phyloP scores from a whole-genome alignment of 352 stramenopile genomes.

The Globisporangium uncinulatum region DNA sequence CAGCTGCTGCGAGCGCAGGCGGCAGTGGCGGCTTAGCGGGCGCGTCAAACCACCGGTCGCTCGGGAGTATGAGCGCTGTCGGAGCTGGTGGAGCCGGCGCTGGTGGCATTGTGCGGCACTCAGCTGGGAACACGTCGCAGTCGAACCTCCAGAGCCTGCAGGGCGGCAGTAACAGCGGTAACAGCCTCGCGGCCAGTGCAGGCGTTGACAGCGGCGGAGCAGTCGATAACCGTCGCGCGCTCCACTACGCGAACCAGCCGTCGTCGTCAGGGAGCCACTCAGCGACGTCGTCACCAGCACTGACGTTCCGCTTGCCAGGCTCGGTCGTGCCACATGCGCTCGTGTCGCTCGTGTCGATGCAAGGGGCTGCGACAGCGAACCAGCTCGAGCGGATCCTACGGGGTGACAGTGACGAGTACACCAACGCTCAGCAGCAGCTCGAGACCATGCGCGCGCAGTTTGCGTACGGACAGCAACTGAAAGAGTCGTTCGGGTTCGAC shows the following conservation, averaged over 20 bases:
- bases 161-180: constrained; percentile 7
- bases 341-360: constrained; percentile 69
- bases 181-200: constrained; percentile 1
- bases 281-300: constrained; percentile 29
- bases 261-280: constrained; percentile 10
- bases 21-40: constrained; percentile 1
- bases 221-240: constrained; percentile 9
- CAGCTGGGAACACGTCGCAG: constrained; percentile 10
- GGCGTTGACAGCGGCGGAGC: not conserved
- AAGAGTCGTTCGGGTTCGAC: constrained; percentile 82
- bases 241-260: constrained; percentile 15
- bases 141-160: constrained; percentile 16
- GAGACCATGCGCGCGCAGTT: constrained; percentile 64
- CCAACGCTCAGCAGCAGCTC: constrained; percentile 42
- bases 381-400: constrained; percentile 70
- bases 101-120: constrained; percentile 14
- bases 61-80: constrained; percentile 9
- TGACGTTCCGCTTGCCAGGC: constrained; percentile 28
- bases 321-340: constrained; percentile 35
- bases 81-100: not conserved
- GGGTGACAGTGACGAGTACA: constrained; percentile 55
- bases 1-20: not conserved
- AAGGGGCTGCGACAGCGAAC: constrained; percentile 53
- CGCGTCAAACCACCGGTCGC: constrained; percentile 10
- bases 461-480: constrained; percentile 56